Evolutionary conservation across 441 rosid species (phyloP).

Genomic region (Adansonia gregorii): DNA sequence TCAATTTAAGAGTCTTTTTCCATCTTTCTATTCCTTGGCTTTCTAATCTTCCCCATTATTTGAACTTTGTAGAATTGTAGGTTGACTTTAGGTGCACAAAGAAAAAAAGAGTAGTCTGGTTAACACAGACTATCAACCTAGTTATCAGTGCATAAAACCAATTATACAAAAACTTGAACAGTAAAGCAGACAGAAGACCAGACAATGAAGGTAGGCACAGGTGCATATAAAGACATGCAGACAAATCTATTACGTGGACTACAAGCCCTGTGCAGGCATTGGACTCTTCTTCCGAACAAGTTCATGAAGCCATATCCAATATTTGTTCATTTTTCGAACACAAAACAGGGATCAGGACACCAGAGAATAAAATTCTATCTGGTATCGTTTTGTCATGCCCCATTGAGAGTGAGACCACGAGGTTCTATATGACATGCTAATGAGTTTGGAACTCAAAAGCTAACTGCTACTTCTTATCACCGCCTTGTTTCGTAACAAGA

Average conservation of each 20-base stretch:
- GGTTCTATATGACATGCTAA: not conserved
- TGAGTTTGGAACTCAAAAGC: not conserved
- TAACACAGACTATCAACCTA: not conserved
- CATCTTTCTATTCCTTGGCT: not conserved
- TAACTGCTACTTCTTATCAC: not conserved
- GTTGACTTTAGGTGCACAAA: not conserved
- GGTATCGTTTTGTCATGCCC: not conserved
- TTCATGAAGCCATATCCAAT: not conserved
- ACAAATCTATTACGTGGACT: constrained; percentile 3
- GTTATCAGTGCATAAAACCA: not conserved
- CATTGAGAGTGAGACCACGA: not conserved
- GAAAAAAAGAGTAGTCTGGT: not conserved
- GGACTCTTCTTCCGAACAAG: not conserved
- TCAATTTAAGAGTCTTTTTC: not conserved
- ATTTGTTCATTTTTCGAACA: constrained; percentile 4
- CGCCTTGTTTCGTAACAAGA: not conserved
- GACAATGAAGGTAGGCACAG: not conserved
- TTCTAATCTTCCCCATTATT: not conserved
- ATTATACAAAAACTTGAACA: not conserved
- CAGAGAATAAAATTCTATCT: not conserved
- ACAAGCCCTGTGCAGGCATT: not conserved
- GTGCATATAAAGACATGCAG: not conserved
- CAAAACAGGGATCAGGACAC: not conserved
- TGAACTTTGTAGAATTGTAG: not conserved
- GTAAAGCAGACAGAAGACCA: not conserved